Evolutionary conservation across 192 early-diverging fungal species (phyloP).

Genomic region (Rhizoclosmatium globosum): DNA sequence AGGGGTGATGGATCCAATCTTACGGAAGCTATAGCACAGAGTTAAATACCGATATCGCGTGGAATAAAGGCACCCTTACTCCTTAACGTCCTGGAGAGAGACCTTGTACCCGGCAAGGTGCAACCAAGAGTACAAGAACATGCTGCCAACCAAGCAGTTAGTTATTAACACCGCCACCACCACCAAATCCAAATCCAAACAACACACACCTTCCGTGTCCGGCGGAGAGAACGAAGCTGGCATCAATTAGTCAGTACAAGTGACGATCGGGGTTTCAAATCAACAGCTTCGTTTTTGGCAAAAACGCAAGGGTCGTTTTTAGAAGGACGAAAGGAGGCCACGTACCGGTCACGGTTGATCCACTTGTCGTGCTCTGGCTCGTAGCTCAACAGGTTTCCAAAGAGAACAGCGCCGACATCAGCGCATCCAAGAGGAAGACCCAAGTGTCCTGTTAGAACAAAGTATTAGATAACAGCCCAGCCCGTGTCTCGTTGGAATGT

Average conservation of each 20-base stretch:
- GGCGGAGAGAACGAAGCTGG: constrained; percentile 91
- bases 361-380: constrained; percentile 92
- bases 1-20: constrained; percentile 75
- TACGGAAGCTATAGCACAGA: constrained; percentile 35
- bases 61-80: constrained; percentile 45
- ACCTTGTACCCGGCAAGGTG: constrained; percentile 91
- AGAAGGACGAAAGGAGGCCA: background rate
- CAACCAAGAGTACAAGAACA: constrained; percentile 91
- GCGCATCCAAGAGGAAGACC: constrained; percentile 99
- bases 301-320: background rate
- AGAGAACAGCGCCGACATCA: constrained; percentile 91
- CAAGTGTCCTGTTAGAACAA: constrained; percentile 79
- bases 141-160: constrained; percentile 3
- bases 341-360: constrained; percentile 89
- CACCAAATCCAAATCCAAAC: background rate
- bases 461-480: background rate
- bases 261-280: background rate
- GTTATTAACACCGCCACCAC: background rate
- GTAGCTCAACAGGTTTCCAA: constrained; percentile 80
- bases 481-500: background rate
- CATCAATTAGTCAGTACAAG: background rate
- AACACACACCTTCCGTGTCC: constrained; percentile 74
- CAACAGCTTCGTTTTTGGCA: background rate
- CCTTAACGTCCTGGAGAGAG: constrained; percentile 88
- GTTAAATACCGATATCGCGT: constrained; percentile 3